Evolutionary conservation across 164 flowering plant species (phyloP), one percentile per base, ranked within the genome.

Genomic region (Malania oleifera): DNA sequence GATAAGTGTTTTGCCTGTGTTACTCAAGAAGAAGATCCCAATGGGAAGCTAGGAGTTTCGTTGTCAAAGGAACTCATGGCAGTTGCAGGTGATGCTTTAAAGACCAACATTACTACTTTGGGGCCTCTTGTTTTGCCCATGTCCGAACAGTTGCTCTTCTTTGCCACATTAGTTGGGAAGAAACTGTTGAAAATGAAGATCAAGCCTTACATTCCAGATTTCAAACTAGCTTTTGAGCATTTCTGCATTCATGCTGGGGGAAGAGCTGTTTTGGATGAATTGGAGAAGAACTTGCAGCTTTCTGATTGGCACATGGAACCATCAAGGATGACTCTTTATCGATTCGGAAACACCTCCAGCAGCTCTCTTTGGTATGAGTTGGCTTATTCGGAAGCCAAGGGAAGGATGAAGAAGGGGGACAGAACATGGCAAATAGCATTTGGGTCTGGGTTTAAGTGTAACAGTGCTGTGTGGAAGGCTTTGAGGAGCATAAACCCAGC

Each of bases 201-300:
- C 45, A 74, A 74, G 61, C 74, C 77, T 31, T 74, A 74, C 57
- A 74, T 74, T 22, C 77, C 77, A 17, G 77, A 74, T 56, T 74
- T 74, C 57, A 74, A 70, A 40, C 57, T 74, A 27, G 77, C 77
- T 34, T 74, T 74, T 54, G 74, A 74, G 60, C 77, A 74, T 56
- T 74, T 74, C 69, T 74, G 77, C 41, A 73, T 73, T 23, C 76
- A 73, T 29, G 76, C 76, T 24, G 77, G 77, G 40, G 77, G 77
- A 52, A 70, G 77, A 64, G 77, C 74, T 31, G 77, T 74, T 13
- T 50, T 74, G 63, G 74, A 74, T 64, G 77, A 74, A 58, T 15
- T 74, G 35, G 72, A 74, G 69, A 74, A 74, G 69, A 74, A 74
- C 56, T 50, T 74, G 69, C 68, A 70, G 54, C 64, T 74, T 17